phyloP scores from a whole-genome alignment of 108 stramenopile species.

The Skeletonema potamos region DNA sequence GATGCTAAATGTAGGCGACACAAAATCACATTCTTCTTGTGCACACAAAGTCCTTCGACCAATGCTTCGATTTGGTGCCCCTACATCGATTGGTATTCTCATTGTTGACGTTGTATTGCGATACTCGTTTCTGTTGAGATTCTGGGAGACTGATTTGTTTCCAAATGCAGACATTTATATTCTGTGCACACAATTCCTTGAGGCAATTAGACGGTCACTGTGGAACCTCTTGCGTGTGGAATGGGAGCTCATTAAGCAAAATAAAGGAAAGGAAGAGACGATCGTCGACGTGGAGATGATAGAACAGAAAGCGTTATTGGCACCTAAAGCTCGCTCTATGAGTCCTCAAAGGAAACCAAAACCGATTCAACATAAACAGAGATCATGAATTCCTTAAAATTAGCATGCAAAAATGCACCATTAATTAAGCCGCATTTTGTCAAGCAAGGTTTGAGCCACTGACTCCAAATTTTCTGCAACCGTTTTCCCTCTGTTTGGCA shows the following conservation, averaged over 20 bases:
- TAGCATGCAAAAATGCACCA: background rate
- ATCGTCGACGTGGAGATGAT: constrained; percentile 15
- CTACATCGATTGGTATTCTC: constrained; percentile 60
- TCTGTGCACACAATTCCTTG: constrained; percentile 75
- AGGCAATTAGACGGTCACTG: constrained; percentile 66
- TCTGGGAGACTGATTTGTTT: constrained; percentile 56
- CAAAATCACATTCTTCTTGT: constrained; percentile 37
- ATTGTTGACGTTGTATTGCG: constrained; percentile 65
- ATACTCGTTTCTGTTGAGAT: constrained; percentile 72
- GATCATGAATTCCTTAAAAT: constrained; percentile 3
- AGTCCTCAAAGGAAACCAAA: constrained; percentile 8
- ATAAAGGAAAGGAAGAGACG: constrained; percentile 22
- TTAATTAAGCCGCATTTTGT: constrained; percentile 32
- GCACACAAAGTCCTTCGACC: constrained; percentile 66
- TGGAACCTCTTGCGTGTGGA: constrained; percentile 90
- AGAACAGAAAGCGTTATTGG: constrained; percentile 30
- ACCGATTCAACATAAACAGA: constrained; percentile 6
- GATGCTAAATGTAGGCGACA: constrained; percentile 49
- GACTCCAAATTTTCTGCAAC: constrained; percentile 61
- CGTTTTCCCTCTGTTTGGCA: constrained; percentile 62
- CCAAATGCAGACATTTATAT: constrained; percentile 69
- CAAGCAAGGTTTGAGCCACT: constrained; percentile 46
- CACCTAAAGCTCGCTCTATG: constrained; percentile 26
- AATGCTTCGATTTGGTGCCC: constrained; percentile 68
- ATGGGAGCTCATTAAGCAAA: constrained; percentile 88